Base-by-base conservation (phyloP, 495 filamentous ascomycete species). In the Schizothecium vesticola region DNA sequence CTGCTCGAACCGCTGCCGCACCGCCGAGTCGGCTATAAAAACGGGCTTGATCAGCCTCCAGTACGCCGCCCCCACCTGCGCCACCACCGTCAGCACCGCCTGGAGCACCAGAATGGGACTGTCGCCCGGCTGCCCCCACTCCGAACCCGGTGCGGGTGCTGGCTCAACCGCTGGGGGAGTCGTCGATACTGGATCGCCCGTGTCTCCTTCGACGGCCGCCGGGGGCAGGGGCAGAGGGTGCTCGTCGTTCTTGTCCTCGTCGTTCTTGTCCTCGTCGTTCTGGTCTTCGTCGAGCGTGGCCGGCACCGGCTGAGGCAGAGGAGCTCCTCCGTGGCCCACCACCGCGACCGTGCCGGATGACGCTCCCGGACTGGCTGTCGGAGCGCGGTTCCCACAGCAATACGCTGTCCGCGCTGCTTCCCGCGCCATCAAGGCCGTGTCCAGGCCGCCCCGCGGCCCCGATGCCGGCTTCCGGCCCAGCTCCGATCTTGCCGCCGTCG, bases 31-130 rank as follows among this genome's bases (percentile, higher is more conserved):
- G 16, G 56, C 67, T 51, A 75, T 71, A 59, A 80, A 74, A 61
- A 74, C 72, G 11, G 78, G 78, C 57, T 56, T 36, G 25, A 77
- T 72, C 16, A 76, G 31, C 19, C 57, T 36, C 76, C 74, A 79
- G 64, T 73, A 76, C 56, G 67, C 71, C 55, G 56, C 56, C n/a
- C 68, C 65, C n/a, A 72, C 19, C 56, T 43, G n/a, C 33, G n/a
- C 66, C 25, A 70, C 9, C 58, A 70, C 24, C 26, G 29, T 10
- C 66, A 73, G 24, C 31, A 60, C 64, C 26, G 24, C 65, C 60
- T 57, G 33, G 22, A 59, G 33, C 29, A 65, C 64, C 26, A 62
- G 16, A 4, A 31, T 28, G 3, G 31, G 24, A 58, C 19, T 36
- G 26, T 28, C 28, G 3, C 51, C 26, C 21, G 66, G 61, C 59